These are phyloP conservation scores for Erigeron canadensis DNA, from an alignment of 129 eudicot species.

Conservation along the genomic window DNA sequence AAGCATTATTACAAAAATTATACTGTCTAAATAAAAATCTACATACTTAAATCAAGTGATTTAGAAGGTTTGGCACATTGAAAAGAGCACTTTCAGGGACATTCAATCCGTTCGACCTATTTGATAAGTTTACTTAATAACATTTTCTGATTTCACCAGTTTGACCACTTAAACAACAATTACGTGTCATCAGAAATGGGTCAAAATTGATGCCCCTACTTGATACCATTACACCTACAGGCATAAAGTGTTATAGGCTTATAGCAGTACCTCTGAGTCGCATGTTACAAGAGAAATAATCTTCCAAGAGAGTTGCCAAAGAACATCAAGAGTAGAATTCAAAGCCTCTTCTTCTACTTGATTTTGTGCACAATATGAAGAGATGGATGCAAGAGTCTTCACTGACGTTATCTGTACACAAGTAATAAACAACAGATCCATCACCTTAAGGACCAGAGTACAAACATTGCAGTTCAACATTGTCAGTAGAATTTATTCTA, in stretches of 20 bases:
- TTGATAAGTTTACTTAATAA: no score
- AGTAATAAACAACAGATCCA: constrained; percentile 7
- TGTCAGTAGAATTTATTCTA: no score
- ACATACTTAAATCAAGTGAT: no score
- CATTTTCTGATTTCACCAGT: no score
- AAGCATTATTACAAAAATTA: no score
- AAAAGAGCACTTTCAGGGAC: no score
- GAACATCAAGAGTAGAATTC: constrained; percentile 33
- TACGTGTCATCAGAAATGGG: no score
- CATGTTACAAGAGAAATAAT: constrained; percentile 50
- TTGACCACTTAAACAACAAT: no score
- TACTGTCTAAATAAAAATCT: no score
- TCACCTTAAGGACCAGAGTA: constrained; percentile 14
- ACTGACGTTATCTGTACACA: constrained; percentile 58
- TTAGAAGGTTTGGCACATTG: no score
- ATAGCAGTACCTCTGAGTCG: constrained; percentile 60
- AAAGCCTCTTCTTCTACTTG: constrained; percentile 25
- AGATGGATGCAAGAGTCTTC: constrained; percentile 65
- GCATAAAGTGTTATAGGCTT: neutral
- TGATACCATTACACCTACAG: neutral
- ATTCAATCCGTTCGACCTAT: no score
- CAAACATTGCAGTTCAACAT: neutral
- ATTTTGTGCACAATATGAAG: constrained; percentile 54
- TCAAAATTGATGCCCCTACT: no score
- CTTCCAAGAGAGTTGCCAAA: constrained; percentile 78